These are phyloP conservation scores for Blastobotrys raffinosifermentans DNA, from an alignment of 1,139 yeast species.

Conservation along the genomic window DNA sequence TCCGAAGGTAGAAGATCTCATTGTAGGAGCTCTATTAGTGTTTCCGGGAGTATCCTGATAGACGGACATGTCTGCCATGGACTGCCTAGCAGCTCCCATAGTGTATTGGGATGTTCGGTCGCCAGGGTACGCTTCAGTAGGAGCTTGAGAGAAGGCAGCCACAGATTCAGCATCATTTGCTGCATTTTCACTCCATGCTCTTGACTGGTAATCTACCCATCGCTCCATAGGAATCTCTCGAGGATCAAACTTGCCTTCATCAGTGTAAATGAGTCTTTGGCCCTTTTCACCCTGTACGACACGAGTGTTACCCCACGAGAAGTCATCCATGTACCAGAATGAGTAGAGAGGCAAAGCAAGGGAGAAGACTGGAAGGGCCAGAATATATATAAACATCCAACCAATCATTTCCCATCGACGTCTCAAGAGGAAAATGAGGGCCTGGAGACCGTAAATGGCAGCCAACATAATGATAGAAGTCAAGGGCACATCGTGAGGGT, in stretches of 20 bases:
- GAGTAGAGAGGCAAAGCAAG: constrained; percentile 37
- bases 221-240: constrained; percentile 35
- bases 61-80: constrained; percentile 7
- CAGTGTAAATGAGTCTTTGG: constrained; percentile 31
- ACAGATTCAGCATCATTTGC: constrained; percentile 17
- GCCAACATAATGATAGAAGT: constrained; percentile 36
- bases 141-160: constrained; percentile 9
- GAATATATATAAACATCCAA: constrained; percentile 39
- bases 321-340: constrained; percentile 43
- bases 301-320: constrained; percentile 43
- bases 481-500: constrained; percentile 32
- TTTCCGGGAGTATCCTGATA: constrained; percentile 1
- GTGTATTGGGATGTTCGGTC: constrained; percentile 14
- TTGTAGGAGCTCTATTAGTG: background rate
- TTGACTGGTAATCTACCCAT: constrained; percentile 38
- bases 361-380: constrained; percentile 38
- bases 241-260: constrained; percentile 39
- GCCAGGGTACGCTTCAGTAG: constrained; percentile 2
- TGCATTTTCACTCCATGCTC: constrained; percentile 26
- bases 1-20: constrained; percentile 2
- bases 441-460: constrained; percentile 39
- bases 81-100: constrained; percentile 8
- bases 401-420: constrained; percentile 42
- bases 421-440: constrained; percentile 35
- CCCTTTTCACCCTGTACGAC: constrained; percentile 40